Conservation (phyloP, 306 rosid genomes). For the Quercus parvula region DNA sequence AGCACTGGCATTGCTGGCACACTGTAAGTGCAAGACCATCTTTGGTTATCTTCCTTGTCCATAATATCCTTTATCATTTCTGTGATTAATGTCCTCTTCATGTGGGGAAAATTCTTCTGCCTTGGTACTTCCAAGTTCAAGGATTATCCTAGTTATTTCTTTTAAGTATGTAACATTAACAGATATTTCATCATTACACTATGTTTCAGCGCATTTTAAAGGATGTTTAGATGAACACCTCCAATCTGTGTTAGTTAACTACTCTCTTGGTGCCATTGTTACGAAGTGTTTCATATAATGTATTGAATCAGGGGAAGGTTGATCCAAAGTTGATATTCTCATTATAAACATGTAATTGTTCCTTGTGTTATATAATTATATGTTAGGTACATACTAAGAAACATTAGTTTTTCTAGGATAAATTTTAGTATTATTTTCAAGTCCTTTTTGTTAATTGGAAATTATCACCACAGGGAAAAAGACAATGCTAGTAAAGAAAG, state of each 20-base stretch:
- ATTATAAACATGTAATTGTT: background rate
- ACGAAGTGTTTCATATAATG: background rate
- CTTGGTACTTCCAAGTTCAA: background rate
- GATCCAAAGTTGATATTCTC: background rate
- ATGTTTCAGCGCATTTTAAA: background rate
- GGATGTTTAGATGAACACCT: background rate
- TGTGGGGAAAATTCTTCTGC: too few relatives aligned
- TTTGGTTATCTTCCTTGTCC: background rate
- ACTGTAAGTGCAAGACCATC: slow-evolving; percentile 15
- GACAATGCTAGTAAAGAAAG: too few relatives aligned
- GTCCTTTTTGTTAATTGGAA: background rate
- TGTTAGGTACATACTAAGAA: background rate
- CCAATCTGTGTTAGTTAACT: background rate
- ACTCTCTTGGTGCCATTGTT: background rate
- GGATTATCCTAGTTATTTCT: background rate
- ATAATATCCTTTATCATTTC: background rate
- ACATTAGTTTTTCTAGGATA: background rate
- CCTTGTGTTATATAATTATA: background rate
- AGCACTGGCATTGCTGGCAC: slow-evolving; percentile 48
- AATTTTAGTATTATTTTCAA: background rate
- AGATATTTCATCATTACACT: too few relatives aligned
- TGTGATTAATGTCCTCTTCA: background rate
- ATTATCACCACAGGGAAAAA: background rate
- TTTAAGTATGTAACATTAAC: background rate
- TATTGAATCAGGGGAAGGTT: background rate